Evolutionary conservation across 768 basidiomycete species (phyloP).

Genomic region (Serendipita vermifera): DNA sequence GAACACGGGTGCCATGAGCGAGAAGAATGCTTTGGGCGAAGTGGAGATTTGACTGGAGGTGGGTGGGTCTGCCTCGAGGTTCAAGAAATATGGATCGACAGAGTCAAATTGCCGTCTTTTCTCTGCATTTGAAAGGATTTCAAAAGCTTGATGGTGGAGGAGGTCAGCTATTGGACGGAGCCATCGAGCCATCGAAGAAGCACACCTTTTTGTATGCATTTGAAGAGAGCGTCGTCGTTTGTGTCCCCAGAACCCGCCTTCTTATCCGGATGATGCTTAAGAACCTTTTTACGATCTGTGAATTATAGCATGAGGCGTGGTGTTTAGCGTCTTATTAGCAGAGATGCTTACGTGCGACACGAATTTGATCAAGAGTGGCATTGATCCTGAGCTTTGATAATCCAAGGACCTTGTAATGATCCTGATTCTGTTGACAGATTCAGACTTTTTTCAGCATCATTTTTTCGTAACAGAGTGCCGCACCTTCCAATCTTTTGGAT

Average conservation of each 20-base stretch:
- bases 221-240: conserved; percentile 98
- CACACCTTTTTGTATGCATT: conserved; percentile 83
- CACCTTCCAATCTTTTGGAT: conserved; percentile 99
- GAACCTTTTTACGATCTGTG: conserved; percentile 93
- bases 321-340: too few relatives aligned
- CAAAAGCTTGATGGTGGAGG: conserved; percentile 43
- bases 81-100: conserved; percentile 67
- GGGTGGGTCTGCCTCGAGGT: conserved; percentile 63
- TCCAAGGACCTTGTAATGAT: conserved; percentile 94
- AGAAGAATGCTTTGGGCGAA: conserved; percentile 52
- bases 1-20: conserved; percentile 65
- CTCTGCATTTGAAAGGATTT: conserved; percentile 77
- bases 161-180: background rate
- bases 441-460: background rate
- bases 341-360: conserved; percentile 71
- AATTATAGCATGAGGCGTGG: too few relatives aligned
- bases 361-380: conserved; percentile 85
- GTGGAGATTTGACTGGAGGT: conserved; percentile 42
- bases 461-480: conserved; percentile 14
- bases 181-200: background rate
- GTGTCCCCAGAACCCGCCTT: conserved; percentile 73
- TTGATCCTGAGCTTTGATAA: conserved; percentile 78
- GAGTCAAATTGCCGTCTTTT: conserved; percentile 93
- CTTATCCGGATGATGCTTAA: conserved; percentile 97
- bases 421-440: conserved; percentile 65